Percentiles rank a stretch among this genome's conserved stretches.
phyloP scores from a whole-genome alignment of 1,284 basidiomycete species.

The Ceratobasidium sp. region DNA sequence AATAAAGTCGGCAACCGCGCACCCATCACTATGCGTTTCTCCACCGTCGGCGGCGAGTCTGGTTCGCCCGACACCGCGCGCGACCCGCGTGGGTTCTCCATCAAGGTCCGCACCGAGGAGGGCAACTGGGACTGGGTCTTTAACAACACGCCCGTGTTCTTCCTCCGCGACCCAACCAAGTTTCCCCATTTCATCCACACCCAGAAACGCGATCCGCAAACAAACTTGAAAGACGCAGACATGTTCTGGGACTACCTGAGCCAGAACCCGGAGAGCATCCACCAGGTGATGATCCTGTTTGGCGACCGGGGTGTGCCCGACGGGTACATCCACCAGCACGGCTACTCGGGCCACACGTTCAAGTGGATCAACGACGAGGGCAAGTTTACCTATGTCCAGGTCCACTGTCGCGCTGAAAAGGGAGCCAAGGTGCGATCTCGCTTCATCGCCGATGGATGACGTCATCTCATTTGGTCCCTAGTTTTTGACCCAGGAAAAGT shows the following conservation, averaged over 20 bases:
- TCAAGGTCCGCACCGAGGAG: conserved; percentile 90
- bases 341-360: conserved; percentile 93
- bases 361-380: conserved; percentile 87
- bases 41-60: conserved; percentile 87
- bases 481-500: conserved; percentile 73
- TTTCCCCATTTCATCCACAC: conserved; percentile 97
- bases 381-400: conserved; percentile 84
- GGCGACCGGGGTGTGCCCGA: conserved; percentile 92
- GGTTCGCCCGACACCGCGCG: conserved; percentile 92
- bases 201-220: conserved; percentile 92
- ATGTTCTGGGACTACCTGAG: conserved; percentile 91
- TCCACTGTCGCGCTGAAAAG: conserved; percentile 80
- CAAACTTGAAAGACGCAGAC: conserved; percentile 85
- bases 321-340: conserved; percentile 86
- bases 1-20: conserved; percentile 76
- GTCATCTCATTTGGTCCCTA: conserved; percentile 51
- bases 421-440: conserved; percentile 71
- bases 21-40: conserved; percentile 83
- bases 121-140: conserved; percentile 82
- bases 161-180: conserved; percentile 85
- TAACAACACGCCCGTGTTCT: conserved; percentile 94
- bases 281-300: conserved; percentile 91
- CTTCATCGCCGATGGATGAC: conserved; percentile 40
- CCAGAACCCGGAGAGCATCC: conserved; percentile 89
- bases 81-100: conserved; percentile 91